Evolutionary conservation across 2,329 filamentous ascomycete species (phyloP).

Genomic region (Berkeleyomyces rouxiae): DNA sequence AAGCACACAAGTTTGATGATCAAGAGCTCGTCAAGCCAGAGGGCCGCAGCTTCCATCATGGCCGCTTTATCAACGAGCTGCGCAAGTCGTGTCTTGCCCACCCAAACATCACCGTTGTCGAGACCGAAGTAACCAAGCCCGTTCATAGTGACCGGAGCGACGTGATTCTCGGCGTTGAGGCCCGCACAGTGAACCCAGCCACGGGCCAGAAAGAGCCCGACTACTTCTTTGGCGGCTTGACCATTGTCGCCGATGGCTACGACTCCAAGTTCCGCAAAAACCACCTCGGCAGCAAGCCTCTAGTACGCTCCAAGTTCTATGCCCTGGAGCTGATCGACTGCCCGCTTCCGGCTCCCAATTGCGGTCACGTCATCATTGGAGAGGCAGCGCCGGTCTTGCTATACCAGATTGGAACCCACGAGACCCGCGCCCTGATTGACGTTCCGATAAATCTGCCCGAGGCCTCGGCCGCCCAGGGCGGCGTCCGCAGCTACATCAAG

Average conservation of each 20-base stretch:
- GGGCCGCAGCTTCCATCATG: slow-evolving; percentile 82
- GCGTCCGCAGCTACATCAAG: slow-evolving; percentile 68
- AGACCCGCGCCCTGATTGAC: slow-evolving; percentile 81
- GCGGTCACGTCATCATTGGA: slow-evolving; percentile 78
- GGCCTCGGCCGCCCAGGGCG: slow-evolving; percentile 57
- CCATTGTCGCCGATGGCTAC: slow-evolving; percentile 84
- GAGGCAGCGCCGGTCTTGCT: slow-evolving; percentile 64
- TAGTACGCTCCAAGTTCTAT: slow-evolving; percentile 77
- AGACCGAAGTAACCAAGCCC: slow-evolving; percentile 68
- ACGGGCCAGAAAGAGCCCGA: slow-evolving; percentile 43
- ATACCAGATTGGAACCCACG: slow-evolving; percentile 92
- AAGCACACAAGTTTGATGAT: slow-evolving; percentile 17
- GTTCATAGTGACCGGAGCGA: slow-evolving; percentile 51
- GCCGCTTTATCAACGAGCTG: slow-evolving; percentile 73
- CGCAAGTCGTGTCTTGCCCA: slow-evolving; percentile 57
- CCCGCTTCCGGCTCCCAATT: slow-evolving; percentile 53
- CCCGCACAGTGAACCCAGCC: slow-evolving; percentile 43
- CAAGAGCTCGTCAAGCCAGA: slow-evolving; percentile 36
- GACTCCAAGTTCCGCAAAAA: slow-evolving; percentile 79
- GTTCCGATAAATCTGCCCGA: slow-evolving; percentile 62
- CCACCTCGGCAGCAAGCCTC: slow-evolving; percentile 48
- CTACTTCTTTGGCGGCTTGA: slow-evolving; percentile 76
- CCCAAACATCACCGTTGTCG: slow-evolving; percentile 75
- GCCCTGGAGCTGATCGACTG: slow-evolving; percentile 85
- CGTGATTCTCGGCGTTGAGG: slow-evolving; percentile 71